A percentile compares a stretch with the other conserved stretches of the same genome.
These are phyloP conservation scores for Astrothelium macrocarpum DNA, from an alignment of 495 filamentous ascomycete genomes.

Conservation along the genomic window DNA sequence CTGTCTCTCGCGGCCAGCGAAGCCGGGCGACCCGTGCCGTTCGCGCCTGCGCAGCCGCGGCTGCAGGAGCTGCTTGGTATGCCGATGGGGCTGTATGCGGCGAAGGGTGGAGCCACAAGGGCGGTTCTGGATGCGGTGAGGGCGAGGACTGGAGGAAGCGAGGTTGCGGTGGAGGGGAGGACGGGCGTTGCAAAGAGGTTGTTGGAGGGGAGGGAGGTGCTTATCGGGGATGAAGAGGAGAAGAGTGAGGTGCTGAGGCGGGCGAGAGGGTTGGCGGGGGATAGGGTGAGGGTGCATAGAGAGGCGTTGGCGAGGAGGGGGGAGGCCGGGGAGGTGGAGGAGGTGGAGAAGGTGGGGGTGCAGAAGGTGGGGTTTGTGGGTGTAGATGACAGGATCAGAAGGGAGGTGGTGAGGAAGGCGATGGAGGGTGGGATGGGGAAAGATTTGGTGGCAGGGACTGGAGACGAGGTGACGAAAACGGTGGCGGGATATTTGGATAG, in stretches of 20 bases:
- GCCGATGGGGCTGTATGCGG: constrained; percentile 1
- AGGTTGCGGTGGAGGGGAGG: background rate
- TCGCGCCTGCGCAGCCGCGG: background rate
- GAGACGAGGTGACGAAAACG: background rate
- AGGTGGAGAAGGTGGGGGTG: background rate
- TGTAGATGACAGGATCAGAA: background rate
- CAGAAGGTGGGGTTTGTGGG: background rate
- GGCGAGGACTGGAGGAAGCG: background rate
- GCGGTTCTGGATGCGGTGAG: background rate
- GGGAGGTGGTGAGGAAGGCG: background rate
- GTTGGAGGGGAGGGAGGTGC: background rate
- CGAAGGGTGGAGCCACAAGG: background rate
- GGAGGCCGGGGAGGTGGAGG: background rate
- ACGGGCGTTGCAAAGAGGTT: background rate
- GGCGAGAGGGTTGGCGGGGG: background rate
- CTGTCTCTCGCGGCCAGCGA: background rate
- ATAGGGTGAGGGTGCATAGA: background rate
- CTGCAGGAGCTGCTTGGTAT: background rate
- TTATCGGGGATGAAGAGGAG: background rate
- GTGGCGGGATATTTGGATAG: background rate
- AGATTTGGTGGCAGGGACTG: background rate
- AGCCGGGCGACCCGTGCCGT: background rate
- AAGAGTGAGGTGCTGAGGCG: background rate
- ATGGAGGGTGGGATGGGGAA: background rate
- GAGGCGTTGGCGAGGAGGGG: background rate